phyloP scores from a whole-genome alignment of 192 early-diverging fungal species.

The Coemansia sp. region DNA sequence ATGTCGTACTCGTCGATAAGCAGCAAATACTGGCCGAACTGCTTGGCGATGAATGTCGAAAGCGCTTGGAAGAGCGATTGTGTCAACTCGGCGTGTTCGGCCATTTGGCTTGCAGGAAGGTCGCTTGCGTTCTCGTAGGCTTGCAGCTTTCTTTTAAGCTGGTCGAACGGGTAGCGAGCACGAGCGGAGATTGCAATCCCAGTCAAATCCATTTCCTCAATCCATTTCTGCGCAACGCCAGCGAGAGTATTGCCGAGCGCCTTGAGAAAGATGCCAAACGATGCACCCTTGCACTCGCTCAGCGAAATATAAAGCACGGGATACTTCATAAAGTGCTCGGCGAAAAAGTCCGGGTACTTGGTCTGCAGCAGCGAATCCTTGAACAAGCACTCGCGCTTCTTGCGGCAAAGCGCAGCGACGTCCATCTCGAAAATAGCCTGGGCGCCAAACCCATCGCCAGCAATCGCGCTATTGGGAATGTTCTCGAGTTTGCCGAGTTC shows the following conservation, averaged over 20 bases:
- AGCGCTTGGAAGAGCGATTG: conserved; percentile 8
- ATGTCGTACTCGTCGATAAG: conserved; percentile 47
- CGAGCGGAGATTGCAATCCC: no score
- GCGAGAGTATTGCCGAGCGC: conserved; percentile 11
- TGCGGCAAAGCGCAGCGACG: background rate
- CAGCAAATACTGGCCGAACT: conserved; percentile 31
- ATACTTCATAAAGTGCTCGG: background rate
- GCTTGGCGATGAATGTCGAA: conserved; percentile 5
- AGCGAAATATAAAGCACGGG: conserved; percentile 1
- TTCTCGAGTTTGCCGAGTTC: background rate
- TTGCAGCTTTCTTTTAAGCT: background rate
- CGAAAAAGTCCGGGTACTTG: conserved; percentile 1
- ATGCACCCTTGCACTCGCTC: background rate
- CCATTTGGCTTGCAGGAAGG: no score
- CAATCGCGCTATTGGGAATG: background rate
- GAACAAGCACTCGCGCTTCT: conserved; percentile 5
- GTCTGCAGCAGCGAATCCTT: background rate
- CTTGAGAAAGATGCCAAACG: conserved; percentile 7
- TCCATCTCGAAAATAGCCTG: background rate
- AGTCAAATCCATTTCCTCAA: no score
- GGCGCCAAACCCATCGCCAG: background rate
- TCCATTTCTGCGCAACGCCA: background rate
- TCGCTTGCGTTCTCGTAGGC: background rate
- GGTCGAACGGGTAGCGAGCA: no score
- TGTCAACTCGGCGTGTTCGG: background rate